Evolutionary conservation across 768 basidiomycete species (phyloP).

Genomic region (Amanita polypyramis): DNA sequence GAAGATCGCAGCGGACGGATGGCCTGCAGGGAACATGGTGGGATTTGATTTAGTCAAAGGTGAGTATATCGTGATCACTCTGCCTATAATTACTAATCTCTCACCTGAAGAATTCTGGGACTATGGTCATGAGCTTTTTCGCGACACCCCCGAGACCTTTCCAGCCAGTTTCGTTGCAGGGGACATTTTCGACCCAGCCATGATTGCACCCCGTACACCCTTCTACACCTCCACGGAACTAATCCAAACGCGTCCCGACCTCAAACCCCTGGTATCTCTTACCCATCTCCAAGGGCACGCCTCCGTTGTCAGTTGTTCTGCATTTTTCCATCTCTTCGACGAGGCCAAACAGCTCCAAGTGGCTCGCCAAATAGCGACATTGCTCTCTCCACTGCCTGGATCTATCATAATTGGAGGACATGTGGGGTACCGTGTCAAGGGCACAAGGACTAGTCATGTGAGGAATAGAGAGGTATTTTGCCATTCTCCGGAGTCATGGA

Average conservation of each 20-base stretch:
- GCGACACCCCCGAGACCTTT: slow-evolving; percentile 37
- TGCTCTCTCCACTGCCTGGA: slow-evolving; percentile 23
- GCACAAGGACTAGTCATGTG: slow-evolving; percentile 9
- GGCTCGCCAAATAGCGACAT: slow-evolving; percentile 18
- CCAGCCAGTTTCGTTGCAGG: slow-evolving; percentile 46
- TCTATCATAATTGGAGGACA: slow-evolving; percentile 29
- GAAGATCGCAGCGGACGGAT: slow-evolving; percentile 29
- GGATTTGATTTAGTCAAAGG: slow-evolving; percentile 27
- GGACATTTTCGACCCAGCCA: slow-evolving; percentile 36
- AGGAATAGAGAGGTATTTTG: slow-evolving; percentile 22
- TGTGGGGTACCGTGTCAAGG: slow-evolving; percentile 21
- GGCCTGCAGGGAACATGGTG: slow-evolving; percentile 24
- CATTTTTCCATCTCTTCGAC: slow-evolving; percentile 27
- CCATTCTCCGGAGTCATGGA: slow-evolving; percentile 27
- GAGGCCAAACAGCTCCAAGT: slow-evolving; percentile 21
- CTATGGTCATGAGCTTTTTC: slow-evolving; percentile 51
- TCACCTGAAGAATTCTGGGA: slow-evolving; percentile 44
- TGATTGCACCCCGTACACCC: slow-evolving; percentile 22
- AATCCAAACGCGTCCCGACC: slow-evolving; percentile 4
- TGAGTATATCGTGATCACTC: slow-evolving; percentile 1
- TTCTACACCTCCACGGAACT: neutral
- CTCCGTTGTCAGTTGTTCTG: slow-evolving; percentile 31
- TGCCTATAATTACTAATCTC: neutral
- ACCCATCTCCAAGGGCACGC: slow-evolving; percentile 28
- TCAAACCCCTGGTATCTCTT: slow-evolving; percentile 16